Percentiles rank a stretch among this genome's conserved stretches.
phyloP scores from a whole-genome alignment of 805 yeast species.

The Scheffersomyces ergatensis region DNA sequence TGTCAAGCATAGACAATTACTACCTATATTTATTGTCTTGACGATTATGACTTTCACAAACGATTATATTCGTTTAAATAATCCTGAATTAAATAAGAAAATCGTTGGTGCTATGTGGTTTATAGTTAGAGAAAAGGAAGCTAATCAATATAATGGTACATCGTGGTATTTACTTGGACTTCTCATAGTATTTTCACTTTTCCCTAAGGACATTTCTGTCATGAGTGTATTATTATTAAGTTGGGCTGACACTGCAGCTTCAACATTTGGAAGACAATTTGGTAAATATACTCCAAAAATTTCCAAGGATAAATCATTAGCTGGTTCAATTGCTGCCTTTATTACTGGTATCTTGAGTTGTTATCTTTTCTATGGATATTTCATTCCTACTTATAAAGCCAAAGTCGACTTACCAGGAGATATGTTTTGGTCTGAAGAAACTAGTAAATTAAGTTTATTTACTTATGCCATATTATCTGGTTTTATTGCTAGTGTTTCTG shows the following conservation, averaged over 20 bases:
- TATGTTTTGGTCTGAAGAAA: conserved; percentile 63
- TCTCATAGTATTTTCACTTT: conserved; percentile 62
- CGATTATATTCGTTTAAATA: conserved; percentile 67
- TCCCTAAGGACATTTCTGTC: conserved; percentile 78
- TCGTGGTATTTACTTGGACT: conserved; percentile 85
- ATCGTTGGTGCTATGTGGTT: conserved; percentile 73
- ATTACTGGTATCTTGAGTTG: conserved; percentile 66
- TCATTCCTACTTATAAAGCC: conserved; percentile 58
- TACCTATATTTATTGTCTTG: conserved; percentile 54
- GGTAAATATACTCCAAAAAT: conserved; percentile 84
- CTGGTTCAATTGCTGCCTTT: conserved; percentile 89
- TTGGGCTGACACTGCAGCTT: conserved; percentile 98
- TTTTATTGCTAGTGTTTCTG: conserved; percentile 79
- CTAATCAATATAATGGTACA: conserved; percentile 73
- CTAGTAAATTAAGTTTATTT: conserved; percentile 55
- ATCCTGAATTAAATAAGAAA: conserved; percentile 57
- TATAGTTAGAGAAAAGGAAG: conserved; percentile 82
- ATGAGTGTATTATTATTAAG: conserved; percentile 77
- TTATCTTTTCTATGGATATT: conserved; percentile 66
- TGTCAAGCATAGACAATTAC: conserved; percentile 52
- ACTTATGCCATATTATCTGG: conserved; percentile 66
- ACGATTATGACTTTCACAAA: conserved; percentile 56
- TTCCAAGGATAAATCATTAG: conserved; percentile 73
- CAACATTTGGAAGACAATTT: conserved; percentile 83
- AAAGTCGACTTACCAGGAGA: conserved; percentile 52